Evolutionary conservation across 495 filamentous ascomycete species (phyloP), one percentile per base, ranked within the genome.

Genomic region (Lophiostoma macrostomum): DNA sequence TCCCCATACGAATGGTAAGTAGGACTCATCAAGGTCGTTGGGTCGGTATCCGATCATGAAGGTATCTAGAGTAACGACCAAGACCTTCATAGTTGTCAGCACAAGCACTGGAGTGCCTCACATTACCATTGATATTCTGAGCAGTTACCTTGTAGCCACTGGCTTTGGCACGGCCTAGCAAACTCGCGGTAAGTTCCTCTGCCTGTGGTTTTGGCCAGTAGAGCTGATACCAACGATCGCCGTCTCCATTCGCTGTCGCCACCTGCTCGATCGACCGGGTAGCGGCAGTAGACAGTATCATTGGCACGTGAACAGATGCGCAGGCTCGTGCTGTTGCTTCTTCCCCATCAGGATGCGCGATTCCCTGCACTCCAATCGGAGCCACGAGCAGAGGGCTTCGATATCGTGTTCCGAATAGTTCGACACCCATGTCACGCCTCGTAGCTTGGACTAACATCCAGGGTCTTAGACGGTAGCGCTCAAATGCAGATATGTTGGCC

Each of bases 361-460:
- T 67, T 24, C 50, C 31, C 42, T 69, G 63, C n/a, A 69, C 65
- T 0, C 67, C 67, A 5, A 69, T 60, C n/a, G 67, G 67, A 2
- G 63, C 65, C 5, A 64, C 45, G 28, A 61, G 39, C 16, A 69
- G 35, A 3, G 67, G 67, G 30, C 55, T 57, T 5, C 45, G 45
- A 37, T 66, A 64, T 12, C 41, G 47, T 11, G n/a, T 42, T 1
- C 63, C 63, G 28, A 66, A 66, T 6, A 66, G 60, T 35, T 56
- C 46, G 16, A 66, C 63, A 7, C 47, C 53, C 3, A 62, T 18
- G 36, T 64, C 60, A 12, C 64, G 58, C 22, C 29, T 36, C 1
- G 64, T 78, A 0, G 73, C 73, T 53, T 80, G 74, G 31, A 74
- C 58, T 7, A 79, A 67, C 55, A 65, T 53, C 36, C 45, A 44